These are phyloP conservation scores for Yamadazyma diddensiae DNA, from an alignment of 1,139 yeast genomes.

Conservation along the genomic window DNA sequence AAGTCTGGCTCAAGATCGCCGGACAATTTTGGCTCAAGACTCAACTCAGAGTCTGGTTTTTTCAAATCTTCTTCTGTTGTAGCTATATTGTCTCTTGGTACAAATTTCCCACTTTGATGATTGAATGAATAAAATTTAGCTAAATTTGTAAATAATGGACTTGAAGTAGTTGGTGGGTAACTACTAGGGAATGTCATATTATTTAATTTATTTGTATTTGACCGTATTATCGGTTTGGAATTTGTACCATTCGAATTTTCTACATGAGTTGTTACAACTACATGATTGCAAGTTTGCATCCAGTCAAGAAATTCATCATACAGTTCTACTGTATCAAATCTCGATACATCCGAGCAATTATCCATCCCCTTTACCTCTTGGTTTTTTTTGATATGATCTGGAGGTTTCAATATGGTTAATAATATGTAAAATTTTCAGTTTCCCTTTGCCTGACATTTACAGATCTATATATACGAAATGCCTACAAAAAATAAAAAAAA, in stretches of 20 bases:
- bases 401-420: too few relatives aligned
- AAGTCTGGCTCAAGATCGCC: too few relatives aligned
- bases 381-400: not conserved
- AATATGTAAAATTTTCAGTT: not conserved
- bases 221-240: too few relatives aligned
- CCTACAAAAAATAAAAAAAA: not conserved
- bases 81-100: not conserved
- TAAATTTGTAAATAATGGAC: constrained; percentile 1
- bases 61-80: too few relatives aligned
- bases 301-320: constrained; percentile 30
- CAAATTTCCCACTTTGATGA: not conserved
- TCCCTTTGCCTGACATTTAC: not conserved
- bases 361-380: not conserved
- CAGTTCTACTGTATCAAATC: constrained; percentile 22
- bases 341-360: not conserved
- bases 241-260: not conserved
- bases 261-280: not conserved
- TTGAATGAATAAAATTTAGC: constrained; percentile 4
- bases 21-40: too few relatives aligned
- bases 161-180: constrained; percentile 7
- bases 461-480: not conserved
- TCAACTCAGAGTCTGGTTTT: too few relatives aligned
- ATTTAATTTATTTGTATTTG: not conserved
- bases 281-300: constrained; percentile 18
- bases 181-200: constrained; percentile 4